These are phyloP conservation scores for Phytophthora crassamura DNA, from an alignment of 352 stramenopile species.

Conservation along the genomic window DNA sequence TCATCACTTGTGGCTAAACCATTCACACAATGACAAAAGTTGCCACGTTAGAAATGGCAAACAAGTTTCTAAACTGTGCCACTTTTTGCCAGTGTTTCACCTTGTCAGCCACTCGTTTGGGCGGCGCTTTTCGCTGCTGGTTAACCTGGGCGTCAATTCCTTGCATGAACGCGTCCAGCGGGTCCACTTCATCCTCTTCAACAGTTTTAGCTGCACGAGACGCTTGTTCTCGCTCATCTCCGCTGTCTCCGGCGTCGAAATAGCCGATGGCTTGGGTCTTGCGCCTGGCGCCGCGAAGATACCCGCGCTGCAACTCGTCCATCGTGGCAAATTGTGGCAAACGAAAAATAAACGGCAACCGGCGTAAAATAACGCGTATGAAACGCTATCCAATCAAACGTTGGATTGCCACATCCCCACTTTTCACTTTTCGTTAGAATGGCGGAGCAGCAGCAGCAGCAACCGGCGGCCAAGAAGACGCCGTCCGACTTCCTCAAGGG, in stretches of 20 bases:
- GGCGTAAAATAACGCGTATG: neutral
- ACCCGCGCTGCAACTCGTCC: slow-evolving; percentile 60
- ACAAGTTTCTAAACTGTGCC: slow-evolving; percentile 3
- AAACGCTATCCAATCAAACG: slow-evolving; percentile 14
- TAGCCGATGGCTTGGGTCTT: slow-evolving; percentile 59
- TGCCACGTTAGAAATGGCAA: slow-evolving; percentile 7
- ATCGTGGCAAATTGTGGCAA: slow-evolving; percentile 24
- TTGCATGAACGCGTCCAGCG: slow-evolving; percentile 86
- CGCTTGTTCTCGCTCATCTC: slow-evolving; percentile 18
- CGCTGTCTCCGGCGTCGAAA: slow-evolving; percentile 75
- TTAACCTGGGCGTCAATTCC: slow-evolving; percentile 83
- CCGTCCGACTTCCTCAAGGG: slow-evolving; percentile 93
- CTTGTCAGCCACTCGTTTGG: slow-evolving; percentile 45
- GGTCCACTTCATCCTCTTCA: slow-evolving; percentile 72
- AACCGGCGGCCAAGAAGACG: slow-evolving; percentile 76
- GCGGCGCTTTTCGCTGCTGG: slow-evolving; percentile 34
- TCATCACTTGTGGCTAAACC: slow-evolving; percentile 41
- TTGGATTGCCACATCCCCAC: slow-evolving; percentile 9
- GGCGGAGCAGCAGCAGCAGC: slow-evolving; percentile 43
- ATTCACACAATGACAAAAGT: neutral
- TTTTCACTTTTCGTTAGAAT: slow-evolving; percentile 25
- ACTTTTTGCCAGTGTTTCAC: slow-evolving; percentile 15
- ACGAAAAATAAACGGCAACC: neutral
- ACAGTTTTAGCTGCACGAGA: neutral
- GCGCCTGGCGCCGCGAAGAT: slow-evolving; percentile 63